phyloP scores from a whole-genome alignment of 2,329 filamentous ascomycete species.

The Scedosporium dehoogii region DNA sequence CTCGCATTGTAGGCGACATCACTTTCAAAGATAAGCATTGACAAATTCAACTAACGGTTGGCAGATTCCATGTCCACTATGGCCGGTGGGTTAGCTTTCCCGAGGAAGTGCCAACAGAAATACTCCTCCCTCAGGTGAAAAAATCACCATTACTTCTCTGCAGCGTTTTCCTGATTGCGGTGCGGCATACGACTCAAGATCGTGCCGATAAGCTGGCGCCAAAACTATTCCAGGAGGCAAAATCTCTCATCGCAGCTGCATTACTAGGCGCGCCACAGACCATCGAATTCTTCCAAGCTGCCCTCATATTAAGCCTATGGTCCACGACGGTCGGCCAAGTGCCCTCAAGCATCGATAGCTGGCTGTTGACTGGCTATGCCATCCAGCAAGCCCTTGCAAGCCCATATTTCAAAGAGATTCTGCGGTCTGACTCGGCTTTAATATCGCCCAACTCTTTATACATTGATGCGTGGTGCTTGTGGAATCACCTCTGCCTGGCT shows the following conservation, averaged over 20 bases:
- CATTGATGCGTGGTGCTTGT: constrained; percentile 15
- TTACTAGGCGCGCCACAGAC: constrained; percentile 12
- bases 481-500: constrained; percentile 18
- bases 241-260: constrained; percentile 10
- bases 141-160: constrained; percentile 15
- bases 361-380: constrained; percentile 17
- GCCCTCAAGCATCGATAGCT: constrained; percentile 18
- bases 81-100: constrained; percentile 18
- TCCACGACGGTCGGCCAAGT: constrained; percentile 17
- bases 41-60: not conserved
- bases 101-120: constrained; percentile 9
- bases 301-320: constrained; percentile 16
- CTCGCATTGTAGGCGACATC: no score
- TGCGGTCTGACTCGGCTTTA: not conserved
- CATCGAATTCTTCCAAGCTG: constrained; percentile 17
- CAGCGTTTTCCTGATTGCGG: constrained; percentile 17
- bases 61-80: constrained; percentile 17
- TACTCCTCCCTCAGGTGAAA: constrained; percentile 7
- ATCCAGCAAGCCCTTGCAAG: constrained; percentile 16
- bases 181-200: constrained; percentile 15
- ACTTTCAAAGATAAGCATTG: no score
- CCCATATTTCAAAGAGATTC: constrained; percentile 12
- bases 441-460: not conserved
- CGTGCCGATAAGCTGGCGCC: constrained; percentile 15
- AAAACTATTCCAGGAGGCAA: constrained; percentile 14